Evolutionary conservation across 2,329 filamentous ascomycete genomes (phyloP).

Genomic region (Nemania diffusa): DNA sequence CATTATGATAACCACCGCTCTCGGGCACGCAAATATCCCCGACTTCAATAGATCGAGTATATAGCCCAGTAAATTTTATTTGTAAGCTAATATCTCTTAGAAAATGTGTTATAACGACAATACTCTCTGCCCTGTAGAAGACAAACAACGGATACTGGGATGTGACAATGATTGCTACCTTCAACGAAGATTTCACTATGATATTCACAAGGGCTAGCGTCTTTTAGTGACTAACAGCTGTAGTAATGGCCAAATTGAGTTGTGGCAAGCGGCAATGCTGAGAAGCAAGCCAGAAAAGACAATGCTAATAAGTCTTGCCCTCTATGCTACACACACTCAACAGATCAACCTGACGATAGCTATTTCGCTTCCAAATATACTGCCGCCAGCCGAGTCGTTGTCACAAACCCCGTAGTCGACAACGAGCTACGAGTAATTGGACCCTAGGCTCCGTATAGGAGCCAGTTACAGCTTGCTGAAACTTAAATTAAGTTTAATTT

Average conservation of each 20-base stretch:
- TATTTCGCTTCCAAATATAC: slow-evolving; percentile 75
- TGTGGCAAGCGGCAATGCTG: slow-evolving; percentile 27
- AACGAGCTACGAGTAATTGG: slow-evolving; percentile 65
- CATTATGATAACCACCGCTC: slow-evolving; percentile 16
- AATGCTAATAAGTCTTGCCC: slow-evolving; percentile 29
- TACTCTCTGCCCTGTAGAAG: slow-evolving; percentile 47
- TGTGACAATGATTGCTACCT: slow-evolving; percentile 47
- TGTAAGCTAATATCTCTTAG: slow-evolving; percentile 29
- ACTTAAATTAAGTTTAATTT: slow-evolving; percentile 28
- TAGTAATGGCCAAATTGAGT: slow-evolving; percentile 24
- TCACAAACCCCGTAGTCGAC: slow-evolving; percentile 65
- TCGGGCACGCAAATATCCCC: not conserved
- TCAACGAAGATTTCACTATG: slow-evolving; percentile 43
- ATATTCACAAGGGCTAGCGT: not conserved
- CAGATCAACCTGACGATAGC: slow-evolving; percentile 69
- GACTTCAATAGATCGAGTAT: not conserved
- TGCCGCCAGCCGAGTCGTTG: slow-evolving; percentile 66
- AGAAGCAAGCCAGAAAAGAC: slow-evolving; percentile 14
- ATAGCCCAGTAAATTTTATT: not conserved
- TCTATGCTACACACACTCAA: slow-evolving; percentile 52
- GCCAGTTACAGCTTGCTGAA: not conserved
- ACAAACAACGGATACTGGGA: slow-evolving; percentile 43
- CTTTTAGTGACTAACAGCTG: slow-evolving; percentile 18
- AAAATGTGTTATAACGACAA: slow-evolving; percentile 45
- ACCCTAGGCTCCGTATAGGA: slow-evolving; percentile 62